Evolutionary conservation across 2,329 filamentous ascomycete genomes (phyloP), one percentile per base, ranked within the genome.

Genomic region (Penicillium vulpinum): DNA sequence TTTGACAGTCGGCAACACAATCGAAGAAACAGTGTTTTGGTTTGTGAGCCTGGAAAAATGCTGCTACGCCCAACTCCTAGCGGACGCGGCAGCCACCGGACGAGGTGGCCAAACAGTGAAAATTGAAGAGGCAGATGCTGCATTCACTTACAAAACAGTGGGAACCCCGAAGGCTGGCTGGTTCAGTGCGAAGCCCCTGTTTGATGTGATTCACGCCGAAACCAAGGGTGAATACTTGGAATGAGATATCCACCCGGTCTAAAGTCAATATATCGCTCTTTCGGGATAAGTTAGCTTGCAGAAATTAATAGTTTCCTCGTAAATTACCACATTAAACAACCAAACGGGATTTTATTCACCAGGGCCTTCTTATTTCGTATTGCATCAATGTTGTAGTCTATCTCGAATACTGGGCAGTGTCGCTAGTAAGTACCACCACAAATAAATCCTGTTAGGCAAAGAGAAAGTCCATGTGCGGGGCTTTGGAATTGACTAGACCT

Each of bases 101-200:
- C 77, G 85, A 3, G 88, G 88, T 1, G 81, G 81, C 1, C 74
- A 81, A 68, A 89, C 88, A 0, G 76, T 89, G 29, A 87, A 88
- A 72, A 88, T 92, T 64, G 77, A 81, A 9, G 83, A 88, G 1
- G 84, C 85, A 50, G 88, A 92, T 69, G 88, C 89, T 1, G 76
- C 70, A 16, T 89, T 83, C 66, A 91, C 89, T 0, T 86, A 84
- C 65, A 84, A 87, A 73, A 81, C 83, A 0, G 78, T 91, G 3
- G 89, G 89, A 0, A 82, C 78, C 0, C 78, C 82, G 16, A 67
- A 71, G 33, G 86, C 84, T 0, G 88, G 88, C 0, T 91, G 83
- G 80, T 92, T 91, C 68, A 85, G 81, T 64, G 88, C 86, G 6
- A 87, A 86, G 75, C 88, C 88, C 16, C 64, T 87, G 61, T 91